A percentile compares a stretch with the other conserved stretches of the same genome.
Conservation (phyloP, 305 asterid genomes). For the Fraxinus angustifolia region DNA sequence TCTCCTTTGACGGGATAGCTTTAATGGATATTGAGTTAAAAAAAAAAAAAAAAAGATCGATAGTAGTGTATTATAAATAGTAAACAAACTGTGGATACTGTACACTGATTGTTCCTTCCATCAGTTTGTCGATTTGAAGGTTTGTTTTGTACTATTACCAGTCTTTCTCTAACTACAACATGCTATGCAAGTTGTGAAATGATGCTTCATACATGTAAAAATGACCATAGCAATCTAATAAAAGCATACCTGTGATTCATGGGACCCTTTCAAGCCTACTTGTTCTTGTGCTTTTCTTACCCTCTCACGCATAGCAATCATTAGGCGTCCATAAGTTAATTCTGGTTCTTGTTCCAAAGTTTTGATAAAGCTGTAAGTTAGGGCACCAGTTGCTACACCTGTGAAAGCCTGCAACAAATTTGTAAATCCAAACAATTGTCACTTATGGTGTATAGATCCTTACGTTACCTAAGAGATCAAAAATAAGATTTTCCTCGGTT, state of each 20-base stretch:
- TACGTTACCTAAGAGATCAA: neutral
- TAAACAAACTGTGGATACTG: neutral
- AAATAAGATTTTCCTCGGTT: neutral
- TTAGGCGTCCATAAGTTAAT: constrained; percentile 54
- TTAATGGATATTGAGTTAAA: neutral
- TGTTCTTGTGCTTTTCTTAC: constrained; percentile 41
- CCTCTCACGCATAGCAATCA: constrained; percentile 38
- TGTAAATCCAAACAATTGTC: neutral
- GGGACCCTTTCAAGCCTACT: constrained; percentile 28
- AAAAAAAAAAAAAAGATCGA: neutral
- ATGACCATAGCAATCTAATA: neutral
- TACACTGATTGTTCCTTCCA: neutral
- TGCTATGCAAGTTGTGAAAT: too few relatives aligned
- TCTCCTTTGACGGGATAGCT: neutral
- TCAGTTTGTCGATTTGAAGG: neutral
- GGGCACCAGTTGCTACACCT: constrained; percentile 56
- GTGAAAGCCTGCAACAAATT: constrained; percentile 50
- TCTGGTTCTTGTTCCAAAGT: constrained; percentile 46
- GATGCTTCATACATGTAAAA: neutral
- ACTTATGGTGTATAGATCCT: neutral
- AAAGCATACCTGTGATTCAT: constrained; percentile 40
- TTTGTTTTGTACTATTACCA: neutral
- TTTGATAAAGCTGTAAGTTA: constrained; percentile 64
- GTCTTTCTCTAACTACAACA: too few relatives aligned
- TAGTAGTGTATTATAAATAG: too few relatives aligned